These are phyloP conservation scores for Cetradonia linearis DNA, from an alignment of 495 filamentous ascomycete genomes.

Conservation along the genomic window DNA sequence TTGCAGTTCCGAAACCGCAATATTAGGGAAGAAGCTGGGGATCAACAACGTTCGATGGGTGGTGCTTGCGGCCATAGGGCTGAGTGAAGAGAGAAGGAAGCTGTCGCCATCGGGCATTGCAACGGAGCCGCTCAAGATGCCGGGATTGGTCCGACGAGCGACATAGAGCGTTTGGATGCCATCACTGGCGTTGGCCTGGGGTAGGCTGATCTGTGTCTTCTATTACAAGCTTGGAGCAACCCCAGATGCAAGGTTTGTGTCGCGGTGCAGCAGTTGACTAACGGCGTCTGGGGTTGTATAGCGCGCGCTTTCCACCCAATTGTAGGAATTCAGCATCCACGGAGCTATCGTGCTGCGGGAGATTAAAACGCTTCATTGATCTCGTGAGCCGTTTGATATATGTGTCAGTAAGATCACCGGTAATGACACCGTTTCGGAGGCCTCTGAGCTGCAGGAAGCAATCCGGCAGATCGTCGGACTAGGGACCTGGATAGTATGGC, in stretches of 20 bases:
- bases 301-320: too few species aligned
- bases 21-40: slow-evolving; percentile 35
- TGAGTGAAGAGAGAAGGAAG: slow-evolving; percentile 19
- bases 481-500: not conserved
- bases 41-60: slow-evolving; percentile 42
- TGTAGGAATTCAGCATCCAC: not conserved
- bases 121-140: not conserved
- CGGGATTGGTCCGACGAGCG: not conserved
- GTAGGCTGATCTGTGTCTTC: not conserved
- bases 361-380: not conserved
- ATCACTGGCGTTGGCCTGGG: not conserved
- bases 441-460: not conserved
- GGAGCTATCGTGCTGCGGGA: not conserved
- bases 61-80: slow-evolving; percentile 40
- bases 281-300: too few species aligned
- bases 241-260: not conserved
- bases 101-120: not conserved
- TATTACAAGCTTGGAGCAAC: not conserved
- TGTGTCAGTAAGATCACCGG: not conserved
- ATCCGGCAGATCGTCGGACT: not conserved
- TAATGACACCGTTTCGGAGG: not conserved
- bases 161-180: not conserved
- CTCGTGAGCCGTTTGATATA: not conserved
- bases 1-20: slow-evolving; percentile 33
- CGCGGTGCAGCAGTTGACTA: too few species aligned